phyloP scores from a whole-genome alignment of 2,329 filamentous ascomycete genomes.

The Cladosporium sp. region DNA sequence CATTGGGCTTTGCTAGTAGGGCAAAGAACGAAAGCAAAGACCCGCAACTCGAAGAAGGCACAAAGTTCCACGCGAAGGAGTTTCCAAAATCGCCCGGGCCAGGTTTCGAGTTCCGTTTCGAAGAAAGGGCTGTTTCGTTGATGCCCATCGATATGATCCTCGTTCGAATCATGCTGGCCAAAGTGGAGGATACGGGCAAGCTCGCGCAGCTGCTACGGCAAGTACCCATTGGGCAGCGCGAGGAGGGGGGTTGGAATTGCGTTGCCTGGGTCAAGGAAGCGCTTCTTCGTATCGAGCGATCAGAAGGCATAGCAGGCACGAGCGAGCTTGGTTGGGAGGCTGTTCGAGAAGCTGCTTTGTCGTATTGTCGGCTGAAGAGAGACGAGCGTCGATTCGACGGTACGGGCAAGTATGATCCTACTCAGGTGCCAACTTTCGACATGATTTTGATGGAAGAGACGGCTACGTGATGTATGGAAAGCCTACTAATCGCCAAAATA shows the following conservation, averaged over 20 bases:
- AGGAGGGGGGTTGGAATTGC: slow-evolving; percentile 45
- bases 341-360: slow-evolving; percentile 43
- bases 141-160: slow-evolving; percentile 6
- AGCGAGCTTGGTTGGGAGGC: slow-evolving; percentile 38
- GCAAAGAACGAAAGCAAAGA: background rate
- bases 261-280: slow-evolving; percentile 49
- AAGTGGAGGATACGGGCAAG: background rate
- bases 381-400: slow-evolving; percentile 47
- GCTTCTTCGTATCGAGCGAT: slow-evolving; percentile 34
- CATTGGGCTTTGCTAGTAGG: slow-evolving; percentile 16
- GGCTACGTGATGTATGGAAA: too few relatives aligned
- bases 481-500: too few relatives aligned
- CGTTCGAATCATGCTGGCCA: slow-evolving; percentile 10
- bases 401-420: slow-evolving; percentile 36
- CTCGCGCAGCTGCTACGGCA: background rate
- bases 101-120: background rate
- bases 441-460: slow-evolving; percentile 25
- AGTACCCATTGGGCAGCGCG: background rate
- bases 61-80: slow-evolving; percentile 7
- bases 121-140: slow-evolving; percentile 2
- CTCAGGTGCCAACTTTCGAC: slow-evolving; percentile 42
- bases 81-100: background rate
- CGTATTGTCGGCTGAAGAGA: slow-evolving; percentile 45
- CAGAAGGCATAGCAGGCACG: slow-evolving; percentile 40
- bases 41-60: background rate